Percentiles rank a stretch among this genome's conserved stretches.
Evolutionary conservation across 1,139 yeast genomes (phyloP).

Genomic region (Hansenula sp.): DNA sequence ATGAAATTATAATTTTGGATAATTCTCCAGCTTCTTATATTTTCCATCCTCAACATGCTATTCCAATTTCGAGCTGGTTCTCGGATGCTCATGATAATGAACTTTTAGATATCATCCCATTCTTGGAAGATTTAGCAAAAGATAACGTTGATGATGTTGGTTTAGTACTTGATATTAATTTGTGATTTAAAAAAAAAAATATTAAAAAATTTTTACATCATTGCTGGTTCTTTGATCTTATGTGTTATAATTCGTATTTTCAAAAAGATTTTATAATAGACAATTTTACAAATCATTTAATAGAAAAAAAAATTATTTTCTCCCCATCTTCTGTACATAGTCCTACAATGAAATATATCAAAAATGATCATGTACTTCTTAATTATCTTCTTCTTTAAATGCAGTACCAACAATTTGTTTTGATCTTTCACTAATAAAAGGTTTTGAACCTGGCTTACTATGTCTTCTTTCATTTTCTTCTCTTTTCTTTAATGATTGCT

Average conservation of each 20-base stretch:
- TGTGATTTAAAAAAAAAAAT: constrained; percentile 22
- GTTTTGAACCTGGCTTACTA: constrained; percentile 63
- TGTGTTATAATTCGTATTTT: too few species aligned
- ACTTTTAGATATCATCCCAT: constrained; percentile 83
- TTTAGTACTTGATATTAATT: constrained; percentile 72
- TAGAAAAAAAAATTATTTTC: too few species aligned
- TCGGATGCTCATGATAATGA: constrained; percentile 97
- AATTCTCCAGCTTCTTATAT: constrained; percentile 96
- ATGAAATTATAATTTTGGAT: constrained; percentile 85
- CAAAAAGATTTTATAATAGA: too few species aligned
- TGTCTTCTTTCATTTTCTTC: constrained; percentile 81
- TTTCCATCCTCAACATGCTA: constrained; percentile 96
- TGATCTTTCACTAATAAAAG: constrained; percentile 65
- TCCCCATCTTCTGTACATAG: too few species aligned
- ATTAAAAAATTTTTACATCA: not conserved
- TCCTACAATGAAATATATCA: not conserved
- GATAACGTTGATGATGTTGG: constrained; percentile 73
- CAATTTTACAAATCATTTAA: too few species aligned
- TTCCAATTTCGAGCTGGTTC: constrained; percentile 98
- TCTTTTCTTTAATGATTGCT: constrained; percentile 68
- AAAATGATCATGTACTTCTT: not conserved
- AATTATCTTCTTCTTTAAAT: constrained; percentile 36
- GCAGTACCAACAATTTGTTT: constrained; percentile 86
- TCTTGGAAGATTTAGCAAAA: constrained; percentile 77
- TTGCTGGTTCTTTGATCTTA: not conserved